phyloP scores from a whole-genome alignment of 2,329 filamentous ascomycete genomes.

The Epichloe typhina region DNA sequence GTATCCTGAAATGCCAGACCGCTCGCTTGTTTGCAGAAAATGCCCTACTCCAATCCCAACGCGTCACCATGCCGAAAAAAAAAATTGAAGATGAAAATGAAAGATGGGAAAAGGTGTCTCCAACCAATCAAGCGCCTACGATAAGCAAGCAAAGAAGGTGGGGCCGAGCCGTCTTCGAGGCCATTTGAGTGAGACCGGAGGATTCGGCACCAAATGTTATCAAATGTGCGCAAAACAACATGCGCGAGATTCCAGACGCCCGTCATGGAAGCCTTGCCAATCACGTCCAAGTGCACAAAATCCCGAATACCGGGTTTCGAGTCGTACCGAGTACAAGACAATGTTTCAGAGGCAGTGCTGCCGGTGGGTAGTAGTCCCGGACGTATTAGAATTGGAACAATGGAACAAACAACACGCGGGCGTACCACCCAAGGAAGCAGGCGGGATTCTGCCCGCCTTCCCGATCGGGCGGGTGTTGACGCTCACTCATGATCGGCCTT shows the following conservation, averaged over 20 bases:
- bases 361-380: too few relatives aligned
- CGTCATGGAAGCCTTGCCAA: neutral
- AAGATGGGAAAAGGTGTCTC: neutral
- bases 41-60: neutral
- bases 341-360: too few relatives aligned
- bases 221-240: neutral
- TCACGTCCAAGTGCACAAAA: neutral
- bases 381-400: too few relatives aligned
- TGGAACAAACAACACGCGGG: too few relatives aligned
- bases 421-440: neutral
- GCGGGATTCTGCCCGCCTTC: neutral
- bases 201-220: too few relatives aligned
- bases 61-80: neutral
- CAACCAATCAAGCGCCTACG: neutral
- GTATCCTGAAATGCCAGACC: conserved; percentile 1
- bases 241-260: neutral
- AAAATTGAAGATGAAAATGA: neutral
- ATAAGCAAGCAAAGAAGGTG: too few relatives aligned
- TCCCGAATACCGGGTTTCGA: neutral
- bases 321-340: too few relatives aligned
- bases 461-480: neutral
- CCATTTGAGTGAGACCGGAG: neutral
- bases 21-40: conserved; percentile 3
- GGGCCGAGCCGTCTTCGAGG: too few relatives aligned
- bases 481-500: neutral